These are phyloP conservation scores for Colletotrichum trifolii DNA, from an alignment of 2,329 filamentous ascomycete species.

Conservation along the genomic window DNA sequence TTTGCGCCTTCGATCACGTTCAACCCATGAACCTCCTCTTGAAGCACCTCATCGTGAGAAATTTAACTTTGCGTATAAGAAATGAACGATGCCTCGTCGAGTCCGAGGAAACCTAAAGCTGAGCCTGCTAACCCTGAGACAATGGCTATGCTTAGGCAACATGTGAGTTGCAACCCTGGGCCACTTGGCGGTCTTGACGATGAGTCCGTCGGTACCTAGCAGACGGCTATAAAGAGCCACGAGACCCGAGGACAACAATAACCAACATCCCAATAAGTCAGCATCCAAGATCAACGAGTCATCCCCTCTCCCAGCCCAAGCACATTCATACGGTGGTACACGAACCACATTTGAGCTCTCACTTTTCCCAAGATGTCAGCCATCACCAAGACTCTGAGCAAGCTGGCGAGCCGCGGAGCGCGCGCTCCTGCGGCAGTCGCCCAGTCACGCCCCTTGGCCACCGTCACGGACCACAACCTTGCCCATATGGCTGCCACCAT, in stretches of 20 bases:
- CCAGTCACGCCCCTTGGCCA: slow-evolving; percentile 21
- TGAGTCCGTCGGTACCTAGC: not conserved
- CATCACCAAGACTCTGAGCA: slow-evolving; percentile 21
- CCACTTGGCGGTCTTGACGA: not conserved
- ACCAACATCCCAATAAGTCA: too few species aligned
- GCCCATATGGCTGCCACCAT: slow-evolving; percentile 27
- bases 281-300: too few species aligned
- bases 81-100: slow-evolving; percentile 17
- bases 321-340: not conserved
- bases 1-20: not conserved
- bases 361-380: slow-evolving; percentile 14
- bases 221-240: slow-evolving; percentile 17
- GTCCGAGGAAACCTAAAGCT: slow-evolving; percentile 18
- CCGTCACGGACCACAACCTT: slow-evolving; percentile 29
- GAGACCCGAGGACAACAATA: too few species aligned
- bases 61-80: slow-evolving; percentile 21
- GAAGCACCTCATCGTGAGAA: not conserved
- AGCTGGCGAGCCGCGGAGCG: slow-evolving; percentile 16
- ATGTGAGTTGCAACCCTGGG: slow-evolving; percentile 12
- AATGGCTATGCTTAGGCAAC: slow-evolving; percentile 4
- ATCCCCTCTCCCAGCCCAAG: too few species aligned
- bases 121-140: not conserved
- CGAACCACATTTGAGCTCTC: not conserved
- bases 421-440: slow-evolving; percentile 10
- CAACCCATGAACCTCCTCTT: not conserved